Base-by-base conservation (phyloP, 495 filamentous ascomycete genomes). In the Aspergillus kassunensis region DNA sequence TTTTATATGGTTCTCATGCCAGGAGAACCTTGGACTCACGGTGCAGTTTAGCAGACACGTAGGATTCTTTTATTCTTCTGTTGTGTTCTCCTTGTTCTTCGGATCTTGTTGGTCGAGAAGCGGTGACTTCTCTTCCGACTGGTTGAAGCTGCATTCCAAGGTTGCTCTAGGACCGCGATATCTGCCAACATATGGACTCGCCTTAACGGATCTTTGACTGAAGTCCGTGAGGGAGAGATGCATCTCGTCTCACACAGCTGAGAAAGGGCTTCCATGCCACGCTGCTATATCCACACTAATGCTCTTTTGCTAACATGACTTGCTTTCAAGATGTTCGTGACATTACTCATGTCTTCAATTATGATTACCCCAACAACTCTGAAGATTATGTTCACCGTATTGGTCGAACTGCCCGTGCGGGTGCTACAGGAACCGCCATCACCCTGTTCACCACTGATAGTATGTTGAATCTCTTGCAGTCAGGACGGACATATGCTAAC, bases 341-440 rank as follows among this genome's bases (percentile, higher is more conserved):
- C 81, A 98, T 98, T 75, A 97, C 92, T 73, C 93, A 98, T 78
- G 93, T 98, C 77, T 81, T 98, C 76, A 98, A 98, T 86, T 97
- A 97, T 88, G 93, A 98, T 74, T 96, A 96, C 71, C 93, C 93
- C 68, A 97, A 97, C 80, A 98, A 98, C 79, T 97, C 93, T 73
- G 92, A 98, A 73, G 92, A 97, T 64, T 98, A 98, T 59, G 91
- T 98, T 54, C 93, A 98, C 66, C 88, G 93, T 57, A 98, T 98
- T 70, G 93, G 87, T 58, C 84, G 90, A 68, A 97, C 92, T 30
- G 92, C 90, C 55, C 85, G 92, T 68, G 93, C 93, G 42, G 93
- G 93, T 59, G 88, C 90, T 60, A 84, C 83, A 45, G 92, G 92
- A 58, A 83, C 88, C 53, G 92, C 92, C 53, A 89, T 96, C 61